Conservation (phyloP, 73 alveolate genomes). For the Paraurostyla sp. region DNA sequence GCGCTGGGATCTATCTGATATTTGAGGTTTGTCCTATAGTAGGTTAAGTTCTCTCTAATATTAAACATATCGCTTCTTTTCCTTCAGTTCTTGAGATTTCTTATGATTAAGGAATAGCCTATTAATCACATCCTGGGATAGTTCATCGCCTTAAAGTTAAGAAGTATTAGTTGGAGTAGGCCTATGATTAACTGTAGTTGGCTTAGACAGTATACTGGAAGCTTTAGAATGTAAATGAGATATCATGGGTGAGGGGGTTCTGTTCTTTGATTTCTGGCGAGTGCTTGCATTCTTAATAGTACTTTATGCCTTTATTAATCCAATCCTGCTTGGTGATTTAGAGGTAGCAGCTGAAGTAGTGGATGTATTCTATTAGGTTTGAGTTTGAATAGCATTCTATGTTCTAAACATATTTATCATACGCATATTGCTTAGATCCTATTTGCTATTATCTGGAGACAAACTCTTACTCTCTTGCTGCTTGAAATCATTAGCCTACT, state of each 20-base stretch:
- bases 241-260: constrained; percentile 8
- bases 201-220: not conserved
- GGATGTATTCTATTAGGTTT: too few relatives aligned
- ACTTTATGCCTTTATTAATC: not conserved
- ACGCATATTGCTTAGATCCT: too few relatives aligned
- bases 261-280: not conserved
- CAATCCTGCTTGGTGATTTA: not conserved
- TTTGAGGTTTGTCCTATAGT: constrained; percentile 2
- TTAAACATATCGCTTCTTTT: not conserved
- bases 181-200: not conserved
- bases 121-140: not conserved
- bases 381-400: too few relatives aligned
- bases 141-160: not conserved
- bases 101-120: not conserved
- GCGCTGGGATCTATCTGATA: not conserved
- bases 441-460: too few relatives aligned
- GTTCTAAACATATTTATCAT: too few relatives aligned
- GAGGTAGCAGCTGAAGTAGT: too few relatives aligned
- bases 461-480: too few relatives aligned
- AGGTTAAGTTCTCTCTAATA: not conserved
- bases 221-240: not conserved
- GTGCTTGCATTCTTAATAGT: not conserved
- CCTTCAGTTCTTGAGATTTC: constrained; percentile 13
- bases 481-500: too few relatives aligned
- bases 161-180: not conserved